phyloP scores from a whole-genome alignment of 768 basidiomycete genomes.

The Lactarius vividus region DNA sequence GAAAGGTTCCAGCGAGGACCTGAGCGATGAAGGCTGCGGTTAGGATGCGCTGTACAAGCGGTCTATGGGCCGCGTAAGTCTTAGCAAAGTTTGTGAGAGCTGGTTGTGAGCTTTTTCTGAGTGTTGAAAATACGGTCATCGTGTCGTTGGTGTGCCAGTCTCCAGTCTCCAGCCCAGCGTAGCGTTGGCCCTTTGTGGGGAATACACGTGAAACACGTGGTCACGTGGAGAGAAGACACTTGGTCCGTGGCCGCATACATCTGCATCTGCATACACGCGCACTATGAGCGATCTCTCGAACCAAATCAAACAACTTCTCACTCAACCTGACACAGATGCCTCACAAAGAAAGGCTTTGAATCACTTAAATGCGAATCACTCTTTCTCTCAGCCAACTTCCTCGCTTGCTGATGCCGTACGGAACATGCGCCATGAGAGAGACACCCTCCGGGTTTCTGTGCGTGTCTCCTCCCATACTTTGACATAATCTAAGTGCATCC shows the following conservation, averaged over 20 bases:
- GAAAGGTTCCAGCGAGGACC: conserved; percentile 62
- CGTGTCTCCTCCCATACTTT: conserved; percentile 26
- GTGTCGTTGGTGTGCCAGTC: neutral
- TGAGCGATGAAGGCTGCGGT: conserved; percentile 70
- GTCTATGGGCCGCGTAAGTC: conserved; percentile 63
- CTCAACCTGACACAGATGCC: conserved; percentile 43
- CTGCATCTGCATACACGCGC: neutral
- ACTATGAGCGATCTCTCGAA: conserved; percentile 30
- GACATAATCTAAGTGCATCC: conserved; percentile 37
- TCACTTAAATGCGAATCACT: conserved; percentile 46
- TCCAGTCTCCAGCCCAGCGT: neutral
- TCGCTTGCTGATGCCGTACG: conserved; percentile 48
- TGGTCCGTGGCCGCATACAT: neutral
- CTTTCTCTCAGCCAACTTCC: conserved; percentile 38
- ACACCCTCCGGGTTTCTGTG: conserved; percentile 33
- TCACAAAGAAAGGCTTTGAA: conserved; percentile 38
- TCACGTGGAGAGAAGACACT: neutral
- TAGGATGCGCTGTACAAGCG: conserved; percentile 66
- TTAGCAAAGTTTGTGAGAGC: conserved; percentile 43
- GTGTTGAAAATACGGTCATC: conserved; percentile 36
- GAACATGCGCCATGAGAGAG: conserved; percentile 37
- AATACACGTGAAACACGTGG: neutral
- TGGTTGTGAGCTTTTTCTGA: conserved; percentile 37
- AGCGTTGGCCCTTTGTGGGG: neutral
- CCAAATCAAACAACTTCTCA: conserved; percentile 48